Conservation (phyloP, 2,329 filamentous ascomycete species). For the Exophiala mesophila region DNA sequence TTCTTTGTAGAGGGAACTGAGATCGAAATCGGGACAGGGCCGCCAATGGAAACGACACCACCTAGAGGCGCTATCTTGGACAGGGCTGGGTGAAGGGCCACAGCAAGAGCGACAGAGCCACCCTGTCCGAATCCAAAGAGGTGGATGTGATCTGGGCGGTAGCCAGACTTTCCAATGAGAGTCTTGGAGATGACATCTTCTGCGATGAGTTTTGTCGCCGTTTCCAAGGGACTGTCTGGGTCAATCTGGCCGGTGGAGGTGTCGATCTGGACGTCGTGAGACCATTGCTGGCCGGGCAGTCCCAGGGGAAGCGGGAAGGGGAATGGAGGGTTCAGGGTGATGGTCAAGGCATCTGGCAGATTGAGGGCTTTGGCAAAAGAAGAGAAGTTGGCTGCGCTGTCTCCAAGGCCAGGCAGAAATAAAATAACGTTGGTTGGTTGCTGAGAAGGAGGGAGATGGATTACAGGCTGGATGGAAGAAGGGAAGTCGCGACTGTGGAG, state of each 20-base stretch:
- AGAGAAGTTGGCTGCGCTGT: slow-evolving; percentile 64
- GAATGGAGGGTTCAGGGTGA: slow-evolving; percentile 67
- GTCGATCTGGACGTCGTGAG: slow-evolving; percentile 59
- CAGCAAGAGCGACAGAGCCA: slow-evolving; percentile 56
- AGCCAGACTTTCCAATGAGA: slow-evolving; percentile 55
- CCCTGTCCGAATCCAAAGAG: slow-evolving; percentile 66
- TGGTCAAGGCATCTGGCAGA: slow-evolving; percentile 70
- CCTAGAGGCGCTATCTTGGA: slow-evolving; percentile 30
- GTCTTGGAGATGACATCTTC: slow-evolving; percentile 49
- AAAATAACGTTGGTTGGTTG: slow-evolving; percentile 57
- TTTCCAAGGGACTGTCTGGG: slow-evolving; percentile 57
- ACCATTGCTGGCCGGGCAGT: slow-evolving; percentile 55
- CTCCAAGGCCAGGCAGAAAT: slow-evolving; percentile 79
- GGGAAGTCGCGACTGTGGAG: slow-evolving; percentile 53
- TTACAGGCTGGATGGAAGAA: slow-evolving; percentile 34
- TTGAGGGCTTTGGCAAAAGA: slow-evolving; percentile 63
- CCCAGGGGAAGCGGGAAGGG: slow-evolving; percentile 65
- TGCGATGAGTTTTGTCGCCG: slow-evolving; percentile 45
- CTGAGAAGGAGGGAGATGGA: slow-evolving; percentile 39
- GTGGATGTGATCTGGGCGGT: slow-evolving; percentile 55
- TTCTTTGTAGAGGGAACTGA: slow-evolving; percentile 32
- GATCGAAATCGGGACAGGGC: slow-evolving; percentile 35
- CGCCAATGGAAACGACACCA: slow-evolving; percentile 42
- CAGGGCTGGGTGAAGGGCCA: slow-evolving; percentile 44
- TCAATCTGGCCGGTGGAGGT: slow-evolving; percentile 51